Evolutionary conservation across 2,329 filamentous ascomycete species (phyloP), one percentile per base, ranked within the genome.

Genomic region (Phaeosphaeriaceae sp.): DNA sequence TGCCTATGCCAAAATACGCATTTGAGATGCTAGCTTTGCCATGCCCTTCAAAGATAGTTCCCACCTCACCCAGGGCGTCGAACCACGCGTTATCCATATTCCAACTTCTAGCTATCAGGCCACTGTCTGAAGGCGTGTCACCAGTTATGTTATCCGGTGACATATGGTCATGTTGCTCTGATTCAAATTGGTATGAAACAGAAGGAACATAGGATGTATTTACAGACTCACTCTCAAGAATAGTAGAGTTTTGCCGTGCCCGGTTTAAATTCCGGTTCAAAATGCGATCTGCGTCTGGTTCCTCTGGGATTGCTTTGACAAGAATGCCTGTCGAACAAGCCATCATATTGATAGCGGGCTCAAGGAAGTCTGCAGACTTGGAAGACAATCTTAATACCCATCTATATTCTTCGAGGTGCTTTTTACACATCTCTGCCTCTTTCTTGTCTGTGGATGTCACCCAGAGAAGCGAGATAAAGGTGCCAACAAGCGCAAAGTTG

Each of bases 311-410:
- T 1, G 38, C 43, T 29, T 54, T 46, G 35, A 70, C 57, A 5
- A 70, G 38, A 2, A 61, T 42, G 4, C 56, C 61, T 4, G 64
- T 63, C 1, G 62, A 67, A 0, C 50, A 52, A 4, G 62, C 58
- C 0, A 68, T 41, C 49, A 64, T 60, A 34, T 49, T 51, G 44
- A 74, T 62, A 2, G 73, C 72, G 18, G 66, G 66, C 48, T 75
- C 74, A 52, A 78, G 73, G 46, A 79, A 78, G 21, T 72, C 72
- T 7, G 76, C 75, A 2, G 74, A 71, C 46, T 75, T 76, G 28
- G 70, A 71, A 13, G 72, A 76, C 18, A 77, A 65, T 30, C 75
- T 73, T 37, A 78, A 56, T 4, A 65, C 70, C 74, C 75, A 78
- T 38, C 73, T 64, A 49, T 75, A 75, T 46, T 76, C 74, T 34